Base-by-base conservation (phyloP, 345 rosid species). In the Sonneratia caseolaris region DNA sequence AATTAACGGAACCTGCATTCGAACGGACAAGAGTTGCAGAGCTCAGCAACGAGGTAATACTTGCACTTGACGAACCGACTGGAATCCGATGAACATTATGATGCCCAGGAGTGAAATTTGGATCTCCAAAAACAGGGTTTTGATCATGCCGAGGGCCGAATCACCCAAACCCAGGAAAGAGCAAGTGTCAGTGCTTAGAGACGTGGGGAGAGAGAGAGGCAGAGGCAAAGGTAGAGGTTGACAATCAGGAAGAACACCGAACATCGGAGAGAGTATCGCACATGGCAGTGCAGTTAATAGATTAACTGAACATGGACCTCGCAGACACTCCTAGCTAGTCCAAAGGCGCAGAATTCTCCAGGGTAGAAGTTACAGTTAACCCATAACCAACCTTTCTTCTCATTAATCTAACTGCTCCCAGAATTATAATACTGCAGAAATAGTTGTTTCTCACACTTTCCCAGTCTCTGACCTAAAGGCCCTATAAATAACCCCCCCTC, bases 241-340 rank as follows among this genome's bases (percentile, higher is more conserved):
- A 75, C 72, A 13, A 49, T 16, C n/a, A 3, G 66, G 11, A 38
- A 36, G 59, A 79, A 14, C 40, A 47, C 37, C 55, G 32, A 75
- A 79, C 2, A 51, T 72, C 56, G 64, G 68, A 77, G 77, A 78
- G 45, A 78, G 47, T 64, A 40, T 59, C 74, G 73, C 85, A 82
- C 85, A 85, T 79, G 84, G 79, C 36, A 64, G 53, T 66, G 74
- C 73, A 72, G 72, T 42, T 77, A 79, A 67, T 55, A 74, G 74
- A 72, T 76, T 79, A 79, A 67, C 62, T 75, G 84, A 84, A 86
- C 75, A 70, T 83, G 82, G 91, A 80, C 72, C 75, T 66, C 10
- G 68, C 8, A n/a, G 55, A 66, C 76, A 71, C 37, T 62, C 18
- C 21, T 24, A 24, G 71, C 81, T 16, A 68, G 57, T 64, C 72